Percentiles rank a stretch among this genome's conserved stretches.
Conservation (phyloP, 2,329 filamentous ascomycete species). For the Pestalotiopsis sp. region DNA sequence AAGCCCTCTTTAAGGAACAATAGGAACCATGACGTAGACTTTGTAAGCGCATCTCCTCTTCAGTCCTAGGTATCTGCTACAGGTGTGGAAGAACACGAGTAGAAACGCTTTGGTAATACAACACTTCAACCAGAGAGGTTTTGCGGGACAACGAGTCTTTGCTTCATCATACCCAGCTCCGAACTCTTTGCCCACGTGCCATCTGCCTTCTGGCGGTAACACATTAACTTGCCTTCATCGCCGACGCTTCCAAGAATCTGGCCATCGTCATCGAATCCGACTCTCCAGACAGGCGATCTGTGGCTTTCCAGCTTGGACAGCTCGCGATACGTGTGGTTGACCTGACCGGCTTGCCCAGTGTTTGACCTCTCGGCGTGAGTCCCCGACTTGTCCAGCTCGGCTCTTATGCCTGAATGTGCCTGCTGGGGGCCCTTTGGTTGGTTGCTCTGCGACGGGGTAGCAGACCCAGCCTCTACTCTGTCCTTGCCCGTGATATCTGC, state of each 20-base stretch:
- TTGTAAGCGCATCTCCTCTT: neutral
- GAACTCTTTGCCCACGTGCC: conserved; percentile 64
- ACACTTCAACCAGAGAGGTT: neutral
- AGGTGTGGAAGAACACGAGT: neutral
- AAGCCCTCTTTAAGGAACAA: neutral
- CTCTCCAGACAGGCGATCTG: conserved; percentile 74
- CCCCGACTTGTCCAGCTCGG: conserved; percentile 55
- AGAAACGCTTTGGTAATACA: neutral
- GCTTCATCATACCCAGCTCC: conserved; percentile 61
- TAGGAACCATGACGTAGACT: neutral
- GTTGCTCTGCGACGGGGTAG: neutral
- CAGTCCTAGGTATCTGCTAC: neutral
- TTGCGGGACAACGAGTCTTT: conserved; percentile 51
- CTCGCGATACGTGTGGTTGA: conserved; percentile 65
- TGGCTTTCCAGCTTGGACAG: conserved; percentile 70
- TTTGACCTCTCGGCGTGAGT: conserved; percentile 52
- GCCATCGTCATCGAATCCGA: conserved; percentile 71
- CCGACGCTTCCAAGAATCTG: conserved; percentile 77
- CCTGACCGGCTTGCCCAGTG: conserved; percentile 64
- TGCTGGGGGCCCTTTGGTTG: conserved; percentile 30
- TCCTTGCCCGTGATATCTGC: conserved; percentile 45
- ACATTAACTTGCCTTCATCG: conserved; percentile 71
- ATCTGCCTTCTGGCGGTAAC: conserved; percentile 62
- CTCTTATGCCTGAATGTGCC: conserved; percentile 52
- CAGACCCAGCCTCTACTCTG: conserved; percentile 31